Conservation (phyloP, 2,329 filamentous ascomycete species). For the Ascochyta fabae region DNA sequence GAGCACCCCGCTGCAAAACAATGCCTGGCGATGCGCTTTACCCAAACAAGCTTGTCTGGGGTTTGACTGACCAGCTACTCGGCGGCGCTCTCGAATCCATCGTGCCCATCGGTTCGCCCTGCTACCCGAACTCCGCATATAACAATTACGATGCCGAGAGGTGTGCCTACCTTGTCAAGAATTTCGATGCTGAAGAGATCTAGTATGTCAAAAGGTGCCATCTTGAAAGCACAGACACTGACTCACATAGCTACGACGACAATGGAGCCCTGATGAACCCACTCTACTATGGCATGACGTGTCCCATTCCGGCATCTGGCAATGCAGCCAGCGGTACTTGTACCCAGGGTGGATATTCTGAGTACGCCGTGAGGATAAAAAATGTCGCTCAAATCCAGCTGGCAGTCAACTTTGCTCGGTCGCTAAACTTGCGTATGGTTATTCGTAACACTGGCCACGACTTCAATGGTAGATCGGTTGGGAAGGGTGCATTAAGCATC, state of each 20-base stretch:
- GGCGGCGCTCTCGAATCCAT: conserved; percentile 36
- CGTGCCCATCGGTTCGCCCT: conserved; percentile 37
- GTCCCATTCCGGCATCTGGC: conserved; percentile 27
- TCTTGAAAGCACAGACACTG: background rate
- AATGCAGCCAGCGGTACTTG: conserved; percentile 32
- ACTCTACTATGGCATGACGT: conserved; percentile 40
- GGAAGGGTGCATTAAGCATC: conserved; percentile 37
- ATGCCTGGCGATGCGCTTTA: conserved; percentile 38
- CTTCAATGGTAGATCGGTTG: conserved; percentile 39
- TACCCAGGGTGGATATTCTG: conserved; percentile 39
- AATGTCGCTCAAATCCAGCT: conserved; percentile 44
- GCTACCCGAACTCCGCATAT: conserved; percentile 37
- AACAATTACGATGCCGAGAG: conserved; percentile 37
- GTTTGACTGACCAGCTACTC: conserved; percentile 29
- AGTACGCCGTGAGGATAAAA: conserved; percentile 35
- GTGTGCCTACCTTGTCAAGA: conserved; percentile 29
- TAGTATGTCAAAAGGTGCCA: conserved; percentile 22
- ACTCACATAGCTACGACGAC: conserved; percentile 25
- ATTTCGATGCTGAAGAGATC: conserved; percentile 25
- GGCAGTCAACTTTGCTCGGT: conserved; percentile 42
- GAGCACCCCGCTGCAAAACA: conserved; percentile 33
- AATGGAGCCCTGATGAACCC: conserved; percentile 38
- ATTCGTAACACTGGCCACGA: conserved; percentile 44
- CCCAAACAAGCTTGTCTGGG: conserved; percentile 29
- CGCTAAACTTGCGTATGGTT: conserved; percentile 41